Conservation (phyloP, 768 basidiomycete species). For the Leucosporidium yakuticum region DNA sequence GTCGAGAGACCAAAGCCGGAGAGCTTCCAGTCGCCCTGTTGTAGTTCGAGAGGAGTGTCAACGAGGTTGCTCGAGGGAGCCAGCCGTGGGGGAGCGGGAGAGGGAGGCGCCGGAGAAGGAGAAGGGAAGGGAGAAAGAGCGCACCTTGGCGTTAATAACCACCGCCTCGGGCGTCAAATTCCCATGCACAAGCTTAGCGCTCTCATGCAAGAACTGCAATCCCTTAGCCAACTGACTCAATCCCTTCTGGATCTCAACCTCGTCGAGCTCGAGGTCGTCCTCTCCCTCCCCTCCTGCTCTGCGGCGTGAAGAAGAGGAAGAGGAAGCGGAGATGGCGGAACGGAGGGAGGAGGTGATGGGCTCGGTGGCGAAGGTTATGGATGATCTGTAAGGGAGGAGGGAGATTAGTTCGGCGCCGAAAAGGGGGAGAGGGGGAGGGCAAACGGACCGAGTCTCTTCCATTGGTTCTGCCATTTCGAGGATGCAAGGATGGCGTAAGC, state of each 20-base stretch:
- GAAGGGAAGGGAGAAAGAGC: not conserved
- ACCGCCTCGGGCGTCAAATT: conserved; percentile 83
- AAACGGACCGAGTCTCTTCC: conserved; percentile 66
- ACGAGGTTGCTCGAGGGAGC: not conserved
- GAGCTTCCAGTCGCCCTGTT: conserved; percentile 95
- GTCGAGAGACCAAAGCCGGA: conserved; percentile 83
- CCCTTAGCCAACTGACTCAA: conserved; percentile 66
- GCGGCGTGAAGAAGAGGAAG: conserved; percentile 39
- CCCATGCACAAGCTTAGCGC: conserved; percentile 84
- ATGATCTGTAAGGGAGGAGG: conserved; percentile 45
- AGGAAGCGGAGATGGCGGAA: conserved; percentile 63
- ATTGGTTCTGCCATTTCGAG: conserved; percentile 97
- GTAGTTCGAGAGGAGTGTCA: not conserved
- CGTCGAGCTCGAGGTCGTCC: conserved; percentile 73
- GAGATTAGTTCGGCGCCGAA: not conserved
- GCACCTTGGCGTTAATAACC: conserved; percentile 78
- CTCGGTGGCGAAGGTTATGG: conserved; percentile 90
- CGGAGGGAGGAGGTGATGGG: conserved; percentile 75
- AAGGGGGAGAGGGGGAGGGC: not conserved
- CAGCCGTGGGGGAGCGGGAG: not conserved
- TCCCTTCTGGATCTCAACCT: conserved; percentile 97
- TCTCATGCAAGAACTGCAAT: conserved; percentile 71
- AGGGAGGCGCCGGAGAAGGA: not conserved
- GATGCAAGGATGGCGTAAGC: conserved; percentile 85
- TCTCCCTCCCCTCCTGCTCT: conserved; percentile 41